Percentiles rank a stretch among this genome's conserved stretches.
Conservation (phyloP, 306 rosid species). For the Rosa multiflora region DNA sequence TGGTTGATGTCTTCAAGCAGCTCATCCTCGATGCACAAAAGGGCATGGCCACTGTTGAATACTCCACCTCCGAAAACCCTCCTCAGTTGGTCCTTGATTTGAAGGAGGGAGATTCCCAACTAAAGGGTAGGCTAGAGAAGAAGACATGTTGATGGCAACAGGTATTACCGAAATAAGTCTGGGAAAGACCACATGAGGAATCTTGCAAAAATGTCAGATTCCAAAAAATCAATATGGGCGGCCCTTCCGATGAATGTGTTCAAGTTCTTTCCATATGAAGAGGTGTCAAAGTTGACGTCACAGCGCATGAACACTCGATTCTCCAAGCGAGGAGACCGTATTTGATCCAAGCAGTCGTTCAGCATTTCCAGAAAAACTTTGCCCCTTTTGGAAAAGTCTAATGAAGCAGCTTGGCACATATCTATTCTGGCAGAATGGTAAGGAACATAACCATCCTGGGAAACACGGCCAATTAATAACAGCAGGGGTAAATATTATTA, state of each 20-base stretch:
- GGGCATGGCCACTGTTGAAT: conserved; percentile 10
- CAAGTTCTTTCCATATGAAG: conserved; percentile 84
- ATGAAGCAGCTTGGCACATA: conserved; percentile 78
- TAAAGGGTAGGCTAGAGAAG: conserved; percentile 17
- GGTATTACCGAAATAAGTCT: conserved; percentile 55
- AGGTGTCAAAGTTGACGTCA: conserved; percentile 79
- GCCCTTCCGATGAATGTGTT: conserved; percentile 82
- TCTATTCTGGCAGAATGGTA: conserved; percentile 96
- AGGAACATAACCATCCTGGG: conserved; percentile 93
- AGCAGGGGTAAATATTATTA: not conserved
- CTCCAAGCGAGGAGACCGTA: conserved; percentile 52
- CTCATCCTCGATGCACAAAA: not conserved
- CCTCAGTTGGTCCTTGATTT: conserved; percentile 6
- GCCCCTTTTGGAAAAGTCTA: conserved; percentile 69
- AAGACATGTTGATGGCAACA: conserved; percentile 16
- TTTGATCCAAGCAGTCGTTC: conserved; percentile 82
- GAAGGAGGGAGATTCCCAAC: not conserved
- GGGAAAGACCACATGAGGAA: conserved; percentile 96
- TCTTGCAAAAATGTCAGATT: conserved; percentile 72
- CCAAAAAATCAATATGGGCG: conserved; percentile 90
- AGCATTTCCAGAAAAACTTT: conserved; percentile 76
- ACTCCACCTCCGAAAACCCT: not conserved
- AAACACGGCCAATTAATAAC: conserved; percentile 22
- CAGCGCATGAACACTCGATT: conserved; percentile 82
- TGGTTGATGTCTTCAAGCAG: conserved; percentile 10